Conservation (phyloP, 78 protist species). For the Isochrysis galbana region DNA sequence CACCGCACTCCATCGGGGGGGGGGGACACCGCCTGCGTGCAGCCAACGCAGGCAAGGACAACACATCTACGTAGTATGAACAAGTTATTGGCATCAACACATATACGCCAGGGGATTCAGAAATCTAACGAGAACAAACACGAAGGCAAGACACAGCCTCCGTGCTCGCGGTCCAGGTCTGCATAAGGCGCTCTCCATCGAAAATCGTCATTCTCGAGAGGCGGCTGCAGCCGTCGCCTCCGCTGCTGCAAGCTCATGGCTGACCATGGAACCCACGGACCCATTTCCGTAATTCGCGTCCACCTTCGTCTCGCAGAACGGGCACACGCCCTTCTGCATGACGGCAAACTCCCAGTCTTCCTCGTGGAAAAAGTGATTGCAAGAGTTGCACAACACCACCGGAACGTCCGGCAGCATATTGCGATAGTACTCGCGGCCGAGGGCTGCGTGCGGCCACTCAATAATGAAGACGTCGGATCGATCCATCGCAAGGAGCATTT, state of each 20-base stretch:
- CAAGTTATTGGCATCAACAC: no score
- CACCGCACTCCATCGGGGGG: no score
- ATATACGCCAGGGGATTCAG: no score
- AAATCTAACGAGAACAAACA: no score
- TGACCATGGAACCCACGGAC: background rate
- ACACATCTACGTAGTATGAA: no score
- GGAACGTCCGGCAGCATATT: slow-evolving; percentile 55
- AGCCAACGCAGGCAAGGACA: no score
- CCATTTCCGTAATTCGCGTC: background rate
- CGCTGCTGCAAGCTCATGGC: background rate
- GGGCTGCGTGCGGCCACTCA: background rate
- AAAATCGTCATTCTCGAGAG: no score
- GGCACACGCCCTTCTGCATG: slow-evolving; percentile 39
- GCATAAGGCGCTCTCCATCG: no score
- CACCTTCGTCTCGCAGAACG: slow-evolving; percentile 43
- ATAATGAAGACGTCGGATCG: background rate
- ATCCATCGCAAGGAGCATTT: background rate
- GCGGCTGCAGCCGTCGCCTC: no score
- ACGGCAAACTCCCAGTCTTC: slow-evolving; percentile 57
- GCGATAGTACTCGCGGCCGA: slow-evolving; percentile 30
- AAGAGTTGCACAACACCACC: slow-evolving; percentile 38
- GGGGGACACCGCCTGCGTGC: no score
- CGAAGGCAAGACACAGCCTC: no score
- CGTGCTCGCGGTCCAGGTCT: no score
- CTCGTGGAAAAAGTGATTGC: slow-evolving; percentile 66